phyloP scores from a whole-genome alignment of 1,284 basidiomycete genomes.

The Apiotrichum gracile region DNA sequence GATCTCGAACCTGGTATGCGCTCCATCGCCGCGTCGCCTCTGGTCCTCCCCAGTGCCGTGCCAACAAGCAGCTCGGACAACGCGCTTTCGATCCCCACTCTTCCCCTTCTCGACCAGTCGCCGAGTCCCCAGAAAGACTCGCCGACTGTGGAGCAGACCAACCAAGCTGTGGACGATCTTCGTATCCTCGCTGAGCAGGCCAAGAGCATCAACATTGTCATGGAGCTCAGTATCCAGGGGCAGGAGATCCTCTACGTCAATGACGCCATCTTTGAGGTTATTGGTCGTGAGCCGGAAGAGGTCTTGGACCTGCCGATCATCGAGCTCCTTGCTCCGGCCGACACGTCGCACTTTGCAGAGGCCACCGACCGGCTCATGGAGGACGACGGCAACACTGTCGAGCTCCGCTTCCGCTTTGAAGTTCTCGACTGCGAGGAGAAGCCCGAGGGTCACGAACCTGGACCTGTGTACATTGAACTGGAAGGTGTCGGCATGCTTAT shows the following conservation, averaged over 20 bases:
- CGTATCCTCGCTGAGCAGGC: constrained; percentile 83
- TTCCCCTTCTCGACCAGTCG: background rate
- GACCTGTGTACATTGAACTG: constrained; percentile 72
- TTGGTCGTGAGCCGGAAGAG: constrained; percentile 80
- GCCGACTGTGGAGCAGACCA: background rate
- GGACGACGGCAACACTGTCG: constrained; percentile 90
- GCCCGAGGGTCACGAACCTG: constrained; percentile 38
- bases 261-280: constrained; percentile 81
- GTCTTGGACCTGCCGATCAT: constrained; percentile 76
- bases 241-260: constrained; percentile 85
- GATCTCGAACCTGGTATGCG: constrained; percentile 5
- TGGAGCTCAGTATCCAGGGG: constrained; percentile 90
- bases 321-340: constrained; percentile 71
- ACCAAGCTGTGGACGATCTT: constrained; percentile 71
- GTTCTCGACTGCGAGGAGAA: constrained; percentile 37
- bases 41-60: background rate
- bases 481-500: constrained; percentile 99
- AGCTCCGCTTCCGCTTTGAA: constrained; percentile 81
- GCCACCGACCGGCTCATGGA: constrained; percentile 79
- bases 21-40: background rate
- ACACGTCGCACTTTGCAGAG: constrained; percentile 78
- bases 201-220: constrained; percentile 87
- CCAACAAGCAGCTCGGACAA: background rate
- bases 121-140: background rate
- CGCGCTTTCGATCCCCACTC: background rate